Conservation (phyloP, 1,139 yeast species). For the Yarrowia galli region DNA sequence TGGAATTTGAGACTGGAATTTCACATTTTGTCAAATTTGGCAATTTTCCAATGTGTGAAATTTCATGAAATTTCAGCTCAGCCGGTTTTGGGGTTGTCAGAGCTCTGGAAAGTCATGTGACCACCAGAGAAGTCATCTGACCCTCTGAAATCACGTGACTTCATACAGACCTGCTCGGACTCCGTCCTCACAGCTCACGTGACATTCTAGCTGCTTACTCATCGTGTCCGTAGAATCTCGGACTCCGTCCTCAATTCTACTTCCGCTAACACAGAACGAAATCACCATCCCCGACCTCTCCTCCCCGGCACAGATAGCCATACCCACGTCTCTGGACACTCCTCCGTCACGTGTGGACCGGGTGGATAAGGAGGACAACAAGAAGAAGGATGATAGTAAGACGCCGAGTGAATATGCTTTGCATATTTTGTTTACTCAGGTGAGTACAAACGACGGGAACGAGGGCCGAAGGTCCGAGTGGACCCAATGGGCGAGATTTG, state of each 20-base stretch:
- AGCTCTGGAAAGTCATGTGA: no score
- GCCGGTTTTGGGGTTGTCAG: no score
- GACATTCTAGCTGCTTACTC: no score
- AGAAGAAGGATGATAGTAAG: constrained; percentile 53
- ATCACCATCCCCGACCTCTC: constrained; percentile 35
- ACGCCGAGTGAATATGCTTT: constrained; percentile 93
- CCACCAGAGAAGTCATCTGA: no score
- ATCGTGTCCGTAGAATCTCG: no score
- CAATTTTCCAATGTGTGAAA: no score
- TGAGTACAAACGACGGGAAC: constrained; percentile 41
- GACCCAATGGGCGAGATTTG: neutral
- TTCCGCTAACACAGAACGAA: constrained; percentile 24
- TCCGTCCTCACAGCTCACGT: no score
- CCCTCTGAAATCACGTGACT: no score
- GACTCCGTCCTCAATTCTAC: neutral
- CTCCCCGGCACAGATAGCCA: constrained; percentile 17
- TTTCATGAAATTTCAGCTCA: no score
- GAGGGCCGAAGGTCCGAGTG: constrained; percentile 5
- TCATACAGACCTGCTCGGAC: no score
- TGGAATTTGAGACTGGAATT: no score
- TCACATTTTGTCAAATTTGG: no score
- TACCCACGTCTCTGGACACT: constrained; percentile 15
- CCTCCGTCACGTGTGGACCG: constrained; percentile 7
- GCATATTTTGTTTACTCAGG: constrained; percentile 89
- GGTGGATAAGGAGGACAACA: constrained; percentile 3